These are phyloP conservation scores for Aureobasidium sp. DNA, from an alignment of 2,329 filamentous ascomycete species.

Conservation along the genomic window DNA sequence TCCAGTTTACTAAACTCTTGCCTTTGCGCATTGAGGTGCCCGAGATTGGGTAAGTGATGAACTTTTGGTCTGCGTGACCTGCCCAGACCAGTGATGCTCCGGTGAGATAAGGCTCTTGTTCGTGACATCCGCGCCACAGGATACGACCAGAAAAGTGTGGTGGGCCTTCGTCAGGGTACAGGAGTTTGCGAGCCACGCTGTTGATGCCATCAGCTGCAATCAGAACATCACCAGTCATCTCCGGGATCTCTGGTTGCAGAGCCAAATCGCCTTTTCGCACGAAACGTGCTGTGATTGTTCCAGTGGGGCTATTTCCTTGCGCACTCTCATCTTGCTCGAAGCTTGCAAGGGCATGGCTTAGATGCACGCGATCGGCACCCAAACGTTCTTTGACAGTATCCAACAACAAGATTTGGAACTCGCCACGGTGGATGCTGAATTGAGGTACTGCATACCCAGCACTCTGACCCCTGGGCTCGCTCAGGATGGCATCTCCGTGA, in stretches of 20 bases:
- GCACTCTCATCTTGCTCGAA: slow-evolving; percentile 28
- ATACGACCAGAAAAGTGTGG: slow-evolving; percentile 40
- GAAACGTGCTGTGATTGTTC: slow-evolving; percentile 33
- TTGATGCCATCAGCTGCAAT: slow-evolving; percentile 41
- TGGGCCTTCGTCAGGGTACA: slow-evolving; percentile 38
- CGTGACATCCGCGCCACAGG: slow-evolving; percentile 38
- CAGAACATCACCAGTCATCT: slow-evolving; percentile 29
- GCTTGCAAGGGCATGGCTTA: slow-evolving; percentile 31
- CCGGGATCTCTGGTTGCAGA: slow-evolving; percentile 23
- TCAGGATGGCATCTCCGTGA: slow-evolving; percentile 36
- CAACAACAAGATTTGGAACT: slow-evolving; percentile 39
- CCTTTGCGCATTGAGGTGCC: slow-evolving; percentile 29
- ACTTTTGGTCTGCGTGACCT: slow-evolving; percentile 40
- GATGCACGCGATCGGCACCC: slow-evolving; percentile 31
- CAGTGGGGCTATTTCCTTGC: neutral
- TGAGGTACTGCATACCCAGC: slow-evolving; percentile 39
- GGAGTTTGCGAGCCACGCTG: slow-evolving; percentile 32
- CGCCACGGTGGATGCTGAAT: slow-evolving; percentile 39
- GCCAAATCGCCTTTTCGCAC: slow-evolving; percentile 22
- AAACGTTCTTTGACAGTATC: slow-evolving; percentile 35
- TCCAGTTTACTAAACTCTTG: slow-evolving; percentile 40
- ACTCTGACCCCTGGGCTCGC: slow-evolving; percentile 33
- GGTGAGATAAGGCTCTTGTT: slow-evolving; percentile 34
- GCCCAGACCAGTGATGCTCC: slow-evolving; percentile 40
- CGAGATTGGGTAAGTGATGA: slow-evolving; percentile 41